phyloP scores from a whole-genome alignment of 2,329 filamentous ascomycete genomes.

The Pseudocercospora pini-densiflorae region DNA sequence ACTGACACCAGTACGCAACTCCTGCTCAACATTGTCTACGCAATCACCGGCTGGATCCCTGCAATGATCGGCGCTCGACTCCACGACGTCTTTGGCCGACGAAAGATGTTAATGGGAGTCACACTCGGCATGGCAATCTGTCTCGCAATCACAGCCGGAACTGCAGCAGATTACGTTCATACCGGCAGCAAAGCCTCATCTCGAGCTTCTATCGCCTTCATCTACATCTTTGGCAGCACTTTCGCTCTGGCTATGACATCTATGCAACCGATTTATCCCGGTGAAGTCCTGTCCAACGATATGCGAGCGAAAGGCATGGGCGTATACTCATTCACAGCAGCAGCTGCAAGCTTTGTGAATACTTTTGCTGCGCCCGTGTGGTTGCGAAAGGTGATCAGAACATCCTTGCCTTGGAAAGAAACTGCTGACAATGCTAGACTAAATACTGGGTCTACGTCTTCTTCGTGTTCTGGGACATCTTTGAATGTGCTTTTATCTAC shows the following conservation, averaged over 20 bases:
- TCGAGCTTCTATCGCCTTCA: constrained; percentile 21
- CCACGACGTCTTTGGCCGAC: constrained; percentile 34
- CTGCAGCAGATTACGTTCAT: constrained; percentile 14
- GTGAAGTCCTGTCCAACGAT: constrained; percentile 48
- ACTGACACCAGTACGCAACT: constrained; percentile 36
- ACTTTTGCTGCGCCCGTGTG: constrained; percentile 22
- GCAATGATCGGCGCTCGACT: constrained; percentile 46
- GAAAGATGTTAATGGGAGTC: constrained; percentile 33
- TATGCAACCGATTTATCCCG: constrained; percentile 38
- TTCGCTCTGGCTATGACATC: constrained; percentile 35
- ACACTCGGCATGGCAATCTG: constrained; percentile 42
- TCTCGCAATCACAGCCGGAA: constrained; percentile 43
- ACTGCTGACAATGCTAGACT: constrained; percentile 6
- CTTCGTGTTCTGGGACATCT: constrained; percentile 31
- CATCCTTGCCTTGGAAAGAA: background rate
- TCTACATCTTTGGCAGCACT: constrained; percentile 18
- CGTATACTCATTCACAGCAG: constrained; percentile 46
- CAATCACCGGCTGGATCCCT: constrained; percentile 63
- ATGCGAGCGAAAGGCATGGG: constrained; percentile 48
- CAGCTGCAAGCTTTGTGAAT: constrained; percentile 46
- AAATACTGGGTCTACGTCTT: constrained; percentile 20
- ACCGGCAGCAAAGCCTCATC: constrained; percentile 22
- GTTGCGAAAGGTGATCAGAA: constrained; percentile 3
- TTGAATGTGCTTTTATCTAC: constrained; percentile 35
- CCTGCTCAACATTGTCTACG: constrained; percentile 51